phyloP scores from a whole-genome alignment of 208 protist genomes.

The Leishmania aethiopica region DNA sequence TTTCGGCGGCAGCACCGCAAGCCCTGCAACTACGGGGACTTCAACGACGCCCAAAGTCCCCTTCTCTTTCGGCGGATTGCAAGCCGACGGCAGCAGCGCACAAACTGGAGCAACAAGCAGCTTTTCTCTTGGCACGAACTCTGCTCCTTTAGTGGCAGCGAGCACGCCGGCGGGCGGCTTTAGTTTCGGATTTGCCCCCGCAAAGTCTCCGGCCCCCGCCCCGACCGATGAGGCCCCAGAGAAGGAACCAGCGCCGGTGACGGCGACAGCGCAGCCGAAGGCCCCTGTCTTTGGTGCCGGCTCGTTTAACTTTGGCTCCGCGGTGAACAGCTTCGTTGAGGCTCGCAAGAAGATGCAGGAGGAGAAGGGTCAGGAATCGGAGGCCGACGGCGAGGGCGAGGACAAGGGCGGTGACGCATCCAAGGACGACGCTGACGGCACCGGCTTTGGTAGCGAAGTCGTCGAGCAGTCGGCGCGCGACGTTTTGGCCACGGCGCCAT shows the following conservation, averaged over 20 bases:
- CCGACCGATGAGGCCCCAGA: constrained; percentile 4
- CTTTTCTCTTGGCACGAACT: constrained; percentile 16
- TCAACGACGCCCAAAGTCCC: not conserved
- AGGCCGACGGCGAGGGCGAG: constrained; percentile 13
- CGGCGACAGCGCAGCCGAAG: constrained; percentile 4
- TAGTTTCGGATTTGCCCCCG: constrained; percentile 21
- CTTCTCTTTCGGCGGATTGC: constrained; percentile 7
- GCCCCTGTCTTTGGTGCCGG: constrained; percentile 40
- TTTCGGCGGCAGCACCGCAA: constrained; percentile 12
- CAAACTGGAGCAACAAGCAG: not conserved
- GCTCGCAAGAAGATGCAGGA: constrained; percentile 66
- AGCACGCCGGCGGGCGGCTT: constrained; percentile 5
- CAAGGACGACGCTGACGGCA: constrained; percentile 19
- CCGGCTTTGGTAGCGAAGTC: constrained; percentile 24
- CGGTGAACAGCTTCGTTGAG: constrained; percentile 73
- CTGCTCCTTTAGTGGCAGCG: not conserved
- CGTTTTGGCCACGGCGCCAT: constrained; percentile 48
- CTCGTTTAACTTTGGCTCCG: constrained; percentile 64
- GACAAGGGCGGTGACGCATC: constrained; percentile 24
- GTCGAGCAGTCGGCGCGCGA: constrained; percentile 41
- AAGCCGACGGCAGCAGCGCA: not conserved
- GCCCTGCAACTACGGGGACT: not conserved
- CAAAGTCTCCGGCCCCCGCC: not conserved
- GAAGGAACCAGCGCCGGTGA: constrained; percentile 2
- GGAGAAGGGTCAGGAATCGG: constrained; percentile 18